These are phyloP conservation scores for Picea glauca DNA, from an alignment of 75 land plant genomes.

Conservation along the genomic window DNA sequence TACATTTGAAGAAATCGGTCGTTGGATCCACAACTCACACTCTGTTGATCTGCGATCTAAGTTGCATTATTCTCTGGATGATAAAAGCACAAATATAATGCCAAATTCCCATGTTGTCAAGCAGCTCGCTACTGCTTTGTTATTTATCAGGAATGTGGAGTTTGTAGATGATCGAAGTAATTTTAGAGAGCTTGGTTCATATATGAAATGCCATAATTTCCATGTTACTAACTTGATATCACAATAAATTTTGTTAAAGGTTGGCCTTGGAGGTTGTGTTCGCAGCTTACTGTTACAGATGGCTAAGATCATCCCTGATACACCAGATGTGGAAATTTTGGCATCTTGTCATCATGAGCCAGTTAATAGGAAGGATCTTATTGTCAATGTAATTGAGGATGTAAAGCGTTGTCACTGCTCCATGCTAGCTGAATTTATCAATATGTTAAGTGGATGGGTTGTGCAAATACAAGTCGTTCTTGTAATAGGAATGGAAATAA, in stretches of 20 bases:
- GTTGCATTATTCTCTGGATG: conserved; percentile 11
- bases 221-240: conserved; percentile 73
- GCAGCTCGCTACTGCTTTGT: conserved; percentile 51
- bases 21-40: too few species aligned
- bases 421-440: conserved; percentile 65
- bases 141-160: conserved; percentile 63
- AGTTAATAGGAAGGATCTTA: conserved; percentile 31
- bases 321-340: conserved; percentile 65
- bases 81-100: too few species aligned
- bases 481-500: too few species aligned
- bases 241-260: conserved; percentile 44
- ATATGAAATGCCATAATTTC: conserved; percentile 42
- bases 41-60: conserved; percentile 42
- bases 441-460: conserved; percentile 40
- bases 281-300: conserved; percentile 61
- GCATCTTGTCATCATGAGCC: conserved; percentile 73
- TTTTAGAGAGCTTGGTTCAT: too few species aligned
- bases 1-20: conserved; percentile 50
- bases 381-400: conserved; percentile 62
- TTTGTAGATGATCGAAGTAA: conserved; percentile 72
- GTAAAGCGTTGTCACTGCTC: conserved; percentile 55
- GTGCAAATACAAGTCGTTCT: not conserved
- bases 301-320: conserved; percentile 34
- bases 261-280: conserved; percentile 55
- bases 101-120: conserved; percentile 40